Evolutionary conservation across 23 red algal genomes (phyloP), one percentile per base, ranked within the genome.

Genomic region (Gracilariopsis chorda): DNA sequence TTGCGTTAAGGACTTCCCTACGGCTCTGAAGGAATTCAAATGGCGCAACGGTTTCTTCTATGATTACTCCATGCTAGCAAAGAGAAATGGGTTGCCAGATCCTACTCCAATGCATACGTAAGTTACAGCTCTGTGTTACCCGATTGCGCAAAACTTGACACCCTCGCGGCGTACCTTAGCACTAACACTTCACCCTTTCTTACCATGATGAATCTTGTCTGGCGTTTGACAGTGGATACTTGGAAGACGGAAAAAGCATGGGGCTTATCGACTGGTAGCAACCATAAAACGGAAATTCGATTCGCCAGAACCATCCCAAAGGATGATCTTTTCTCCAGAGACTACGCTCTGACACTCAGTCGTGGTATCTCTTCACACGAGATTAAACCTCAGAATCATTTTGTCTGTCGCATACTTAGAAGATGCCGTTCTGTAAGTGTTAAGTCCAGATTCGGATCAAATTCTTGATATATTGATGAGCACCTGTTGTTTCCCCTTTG

Each of bases 11-110:
- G 88, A 95, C 59, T 98, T 95, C 42, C 91, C 83, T 12, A 93
- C 96, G 28, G 87, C 90, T 12, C 75, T 98, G 43, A 98, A 98
- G 48, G 96, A 98, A 81, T 93, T 95, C 80, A 67, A 68, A 48
- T 98, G 93, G 93, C 83, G 96, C 20, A 98, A 98, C 51, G 92
- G 92, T 32, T 98, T 84, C 64, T 98, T 98, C 65, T 96, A 95
- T 60, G 60, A 95, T 43, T 88, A 85, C 55, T 95, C 92, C 20
- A 83, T 61, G 73, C 51, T 88, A 24, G 92, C 92, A 11, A 88
- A 46, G 75, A 87, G 80, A 71, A 94, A 94, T 36, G 80, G 80
- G 33, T 87, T 94, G 30, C 71, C 81, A 12, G 92, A 95, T 30
- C 92, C 92, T 36, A 88, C 82, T 21, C 92, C 92, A 17, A 87